phyloP scores from a whole-genome alignment of 225 moss, liverwort and hornwort species.

The Neckera pumila region DNA sequence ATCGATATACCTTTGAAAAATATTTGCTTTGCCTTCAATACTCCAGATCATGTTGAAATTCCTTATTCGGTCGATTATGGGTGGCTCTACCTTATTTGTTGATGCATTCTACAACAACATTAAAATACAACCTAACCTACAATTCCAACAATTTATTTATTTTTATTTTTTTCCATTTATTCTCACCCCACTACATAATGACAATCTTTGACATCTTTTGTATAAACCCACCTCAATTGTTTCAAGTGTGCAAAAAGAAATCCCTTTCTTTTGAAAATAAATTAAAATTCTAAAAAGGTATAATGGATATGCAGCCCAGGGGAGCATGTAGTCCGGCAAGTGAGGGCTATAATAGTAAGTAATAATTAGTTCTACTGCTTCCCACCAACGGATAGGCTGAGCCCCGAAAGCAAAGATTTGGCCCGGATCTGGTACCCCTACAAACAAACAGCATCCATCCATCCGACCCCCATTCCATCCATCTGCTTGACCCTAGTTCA shows the following conservation, averaged over 20 bases:
- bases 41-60: too few species aligned
- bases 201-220: background rate
- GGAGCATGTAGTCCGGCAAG: background rate
- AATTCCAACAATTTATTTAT: background rate
- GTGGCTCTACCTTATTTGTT: too few species aligned
- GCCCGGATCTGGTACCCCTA: background rate
- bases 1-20: too few species aligned
- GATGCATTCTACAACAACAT: background rate
- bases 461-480: background rate
- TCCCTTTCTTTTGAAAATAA: background rate
- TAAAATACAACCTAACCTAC: background rate
- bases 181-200: fast-evolving
- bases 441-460: background rate
- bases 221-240: background rate
- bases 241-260: too few species aligned
- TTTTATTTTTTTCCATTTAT: background rate
- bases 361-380: background rate
- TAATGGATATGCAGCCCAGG: background rate
- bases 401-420: constrained; percentile 4
- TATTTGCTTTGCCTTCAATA: too few species aligned
- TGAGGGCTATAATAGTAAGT: background rate
- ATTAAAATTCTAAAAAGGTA: too few species aligned
- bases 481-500: background rate
- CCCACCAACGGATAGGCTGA: background rate
- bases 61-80: too few species aligned